These are phyloP conservation scores for Blastobotrys elegans DNA, from an alignment of 1,139 yeast genomes.

Conservation along the genomic window DNA sequence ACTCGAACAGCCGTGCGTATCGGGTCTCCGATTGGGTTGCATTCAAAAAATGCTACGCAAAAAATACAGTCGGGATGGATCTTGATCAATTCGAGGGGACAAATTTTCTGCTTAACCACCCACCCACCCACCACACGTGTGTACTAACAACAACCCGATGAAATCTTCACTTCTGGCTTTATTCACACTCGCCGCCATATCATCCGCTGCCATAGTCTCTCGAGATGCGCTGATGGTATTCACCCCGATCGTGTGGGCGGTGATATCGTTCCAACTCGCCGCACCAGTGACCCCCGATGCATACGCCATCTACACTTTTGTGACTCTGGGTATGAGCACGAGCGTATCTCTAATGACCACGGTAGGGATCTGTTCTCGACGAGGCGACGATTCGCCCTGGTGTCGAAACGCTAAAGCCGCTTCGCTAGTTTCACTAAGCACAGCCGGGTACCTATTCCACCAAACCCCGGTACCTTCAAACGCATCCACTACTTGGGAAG, in stretches of 20 bases:
- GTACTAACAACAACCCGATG: constrained; percentile 1
- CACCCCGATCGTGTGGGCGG: constrained; percentile 8
- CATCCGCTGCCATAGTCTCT: not conserved
- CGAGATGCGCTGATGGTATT: not conserved
- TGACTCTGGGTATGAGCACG: constrained; percentile 9
- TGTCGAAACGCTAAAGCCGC: constrained; percentile 5
- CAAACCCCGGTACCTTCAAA: constrained; percentile 4
- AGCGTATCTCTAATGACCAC: constrained; percentile 5
- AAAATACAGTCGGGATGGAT: no score
- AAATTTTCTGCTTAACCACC: not conserved
- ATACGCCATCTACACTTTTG: constrained; percentile 4
- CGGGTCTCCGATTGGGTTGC: no score
- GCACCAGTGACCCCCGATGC: constrained; percentile 7
- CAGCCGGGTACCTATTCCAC: constrained; percentile 9
- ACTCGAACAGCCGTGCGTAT: no score
- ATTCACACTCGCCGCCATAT: not conserved
- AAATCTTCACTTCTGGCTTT: not conserved
- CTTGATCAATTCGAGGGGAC: no score
- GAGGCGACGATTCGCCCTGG: not conserved
- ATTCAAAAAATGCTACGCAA: no score
- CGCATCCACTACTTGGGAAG: not conserved
- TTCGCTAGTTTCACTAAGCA: not conserved
- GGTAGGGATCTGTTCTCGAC: not conserved
- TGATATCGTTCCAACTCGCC: not conserved
- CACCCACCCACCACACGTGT: not conserved